These are phyloP conservation scores for Fragilaria crotonensis DNA, from an alignment of 108 stramenopile species.

Conservation along the genomic window DNA sequence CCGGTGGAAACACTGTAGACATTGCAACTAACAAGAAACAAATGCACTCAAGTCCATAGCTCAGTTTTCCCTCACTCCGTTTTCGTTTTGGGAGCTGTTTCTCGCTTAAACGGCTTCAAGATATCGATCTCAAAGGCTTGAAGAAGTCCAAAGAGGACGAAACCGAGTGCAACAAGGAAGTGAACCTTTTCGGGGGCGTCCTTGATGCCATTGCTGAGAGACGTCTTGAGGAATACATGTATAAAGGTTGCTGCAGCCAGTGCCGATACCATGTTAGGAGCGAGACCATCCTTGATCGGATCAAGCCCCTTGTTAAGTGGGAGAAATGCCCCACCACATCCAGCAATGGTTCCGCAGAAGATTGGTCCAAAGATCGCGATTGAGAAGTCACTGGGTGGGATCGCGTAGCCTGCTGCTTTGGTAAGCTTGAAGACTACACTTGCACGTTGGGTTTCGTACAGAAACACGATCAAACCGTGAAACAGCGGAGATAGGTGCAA, in stretches of 20 bases:
- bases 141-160: slow-evolving; percentile 30
- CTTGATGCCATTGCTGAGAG: slow-evolving; percentile 54
- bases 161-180: slow-evolving; percentile 60
- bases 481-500: slow-evolving; percentile 39
- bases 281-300: slow-evolving; percentile 67
- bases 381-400: slow-evolving; percentile 60
- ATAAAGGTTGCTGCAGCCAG: slow-evolving; percentile 61
- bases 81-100: neutral
- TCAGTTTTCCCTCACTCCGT: neutral
- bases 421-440: slow-evolving; percentile 65
- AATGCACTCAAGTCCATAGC: no score
- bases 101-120: neutral
- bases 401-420: slow-evolving; percentile 47
- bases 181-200: slow-evolving; percentile 61
- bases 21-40: no score
- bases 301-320: slow-evolving; percentile 84
- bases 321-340: slow-evolving; percentile 85
- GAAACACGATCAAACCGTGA: slow-evolving; percentile 18
- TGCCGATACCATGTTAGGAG: slow-evolving; percentile 71
- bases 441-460: slow-evolving; percentile 69
- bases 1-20: no score
- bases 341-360: slow-evolving; percentile 80
- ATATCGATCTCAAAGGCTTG: neutral
- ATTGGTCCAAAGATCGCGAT: slow-evolving; percentile 86
- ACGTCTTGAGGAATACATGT: slow-evolving; percentile 65